phyloP scores from a whole-genome alignment of 495 filamentous ascomycete species.

The Trichocladium uniseriatum region DNA sequence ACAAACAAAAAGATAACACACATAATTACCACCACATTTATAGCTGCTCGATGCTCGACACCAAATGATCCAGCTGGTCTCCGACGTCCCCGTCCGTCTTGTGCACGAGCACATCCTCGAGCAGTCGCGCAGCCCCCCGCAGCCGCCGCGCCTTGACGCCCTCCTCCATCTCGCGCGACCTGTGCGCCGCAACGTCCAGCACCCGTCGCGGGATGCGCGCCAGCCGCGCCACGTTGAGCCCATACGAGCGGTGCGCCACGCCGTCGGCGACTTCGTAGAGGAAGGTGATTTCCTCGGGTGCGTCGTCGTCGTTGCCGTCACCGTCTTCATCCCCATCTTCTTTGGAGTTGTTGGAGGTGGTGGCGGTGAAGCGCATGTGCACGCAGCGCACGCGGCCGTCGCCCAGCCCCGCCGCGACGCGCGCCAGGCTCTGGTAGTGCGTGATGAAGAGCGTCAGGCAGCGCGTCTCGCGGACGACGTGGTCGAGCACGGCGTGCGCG shows the following conservation, averaged over 20 bases:
- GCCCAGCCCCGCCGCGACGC: constrained; percentile 57
- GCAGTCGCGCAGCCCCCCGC: constrained; percentile 37
- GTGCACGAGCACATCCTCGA: constrained; percentile 31
- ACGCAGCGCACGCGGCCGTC: constrained; percentile 58
- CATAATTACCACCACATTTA: constrained; percentile 10
- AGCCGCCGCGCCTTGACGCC: constrained; percentile 52
- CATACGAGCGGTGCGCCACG: constrained; percentile 86
- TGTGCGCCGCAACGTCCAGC: constrained; percentile 65
- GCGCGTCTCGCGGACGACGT: constrained; percentile 62
- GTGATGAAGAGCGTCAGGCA: constrained; percentile 91
- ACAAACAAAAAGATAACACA: background rate
- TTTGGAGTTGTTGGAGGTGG: background rate
- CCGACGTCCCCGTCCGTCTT: background rate
- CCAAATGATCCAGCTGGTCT: constrained; percentile 38
- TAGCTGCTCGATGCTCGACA: constrained; percentile 43
- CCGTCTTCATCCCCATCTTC: constrained; percentile 19
- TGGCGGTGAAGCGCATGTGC: constrained; percentile 68
- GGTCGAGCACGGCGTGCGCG: constrained; percentile 79
- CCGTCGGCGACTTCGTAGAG: constrained; percentile 78
- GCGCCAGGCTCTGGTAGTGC: constrained; percentile 82
- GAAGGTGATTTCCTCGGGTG: constrained; percentile 59
- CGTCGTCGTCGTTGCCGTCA: constrained; percentile 31
- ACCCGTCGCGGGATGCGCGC: constrained; percentile 71
- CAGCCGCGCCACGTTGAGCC: constrained; percentile 82
- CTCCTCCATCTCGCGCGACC: constrained; percentile 73